phyloP scores from a whole-genome alignment of 2,329 filamentous ascomycete species.

The Sporothrix phasma region DNA sequence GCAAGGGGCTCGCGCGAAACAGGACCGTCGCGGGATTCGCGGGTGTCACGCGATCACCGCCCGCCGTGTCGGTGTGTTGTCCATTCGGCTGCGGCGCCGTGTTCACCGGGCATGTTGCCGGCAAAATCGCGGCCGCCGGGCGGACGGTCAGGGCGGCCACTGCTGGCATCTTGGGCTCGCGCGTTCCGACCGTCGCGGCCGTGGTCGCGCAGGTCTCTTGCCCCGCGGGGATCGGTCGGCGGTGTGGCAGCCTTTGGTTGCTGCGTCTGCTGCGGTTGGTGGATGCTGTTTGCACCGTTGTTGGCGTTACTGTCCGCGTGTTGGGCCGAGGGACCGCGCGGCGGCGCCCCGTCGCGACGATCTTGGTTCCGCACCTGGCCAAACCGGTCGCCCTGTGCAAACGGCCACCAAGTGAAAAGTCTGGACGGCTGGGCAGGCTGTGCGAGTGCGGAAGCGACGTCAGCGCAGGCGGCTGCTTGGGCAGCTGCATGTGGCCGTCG shows the following conservation, averaged over 20 bases:
- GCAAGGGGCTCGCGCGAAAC: neutral
- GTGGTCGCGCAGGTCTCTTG: conserved; percentile 6
- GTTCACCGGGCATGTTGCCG: neutral
- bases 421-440: conserved; percentile 25
- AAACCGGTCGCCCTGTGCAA: conserved; percentile 19
- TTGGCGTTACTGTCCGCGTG: neutral
- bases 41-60: conserved; percentile 25
- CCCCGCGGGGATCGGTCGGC: neutral
- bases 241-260: neutral
- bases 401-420: conserved; percentile 20
- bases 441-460: conserved; percentile 23
- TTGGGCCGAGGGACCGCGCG: neutral
- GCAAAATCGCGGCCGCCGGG: neutral
- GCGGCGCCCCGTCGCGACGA: conserved; percentile 13
- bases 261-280: neutral
- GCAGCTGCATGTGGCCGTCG: conserved; percentile 2
- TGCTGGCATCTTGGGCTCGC: neutral
- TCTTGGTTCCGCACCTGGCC: conserved; percentile 21
- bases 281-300: neutral
- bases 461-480: conserved; percentile 27
- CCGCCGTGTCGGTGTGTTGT: conserved; percentile 10
- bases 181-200: neutral
- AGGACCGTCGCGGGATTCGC: conserved; percentile 24
- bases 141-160: neutral
- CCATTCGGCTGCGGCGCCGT: neutral